These are phyloP conservation scores for Fonsecaea pugnacius DNA, from an alignment of 2,329 filamentous ascomycete genomes.

Conservation along the genomic window DNA sequence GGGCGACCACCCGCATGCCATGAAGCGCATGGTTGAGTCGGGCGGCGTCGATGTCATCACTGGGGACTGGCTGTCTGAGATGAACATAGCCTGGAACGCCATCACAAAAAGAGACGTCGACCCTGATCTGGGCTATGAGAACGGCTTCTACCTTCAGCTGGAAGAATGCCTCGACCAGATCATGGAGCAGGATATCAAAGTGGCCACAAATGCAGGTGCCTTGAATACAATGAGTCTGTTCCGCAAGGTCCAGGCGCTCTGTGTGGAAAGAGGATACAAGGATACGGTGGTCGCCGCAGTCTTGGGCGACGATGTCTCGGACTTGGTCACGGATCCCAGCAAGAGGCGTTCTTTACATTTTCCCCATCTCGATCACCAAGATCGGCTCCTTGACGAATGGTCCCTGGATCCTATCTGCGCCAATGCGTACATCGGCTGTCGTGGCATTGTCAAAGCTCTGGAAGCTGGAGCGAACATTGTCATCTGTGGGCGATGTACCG, in stretches of 20 bases:
- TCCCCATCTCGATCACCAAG: slow-evolving; percentile 9
- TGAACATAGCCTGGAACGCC: slow-evolving; percentile 42
- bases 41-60: slow-evolving; percentile 44
- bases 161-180: slow-evolving; percentile 16
- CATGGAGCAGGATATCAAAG: slow-evolving; percentile 29
- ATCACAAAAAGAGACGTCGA: slow-evolving; percentile 31
- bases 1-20: slow-evolving; percentile 11
- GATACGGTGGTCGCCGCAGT: slow-evolving; percentile 8
- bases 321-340: not conserved
- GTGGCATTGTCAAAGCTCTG: slow-evolving; percentile 43
- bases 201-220: slow-evolving; percentile 35
- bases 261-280: slow-evolving; percentile 1
- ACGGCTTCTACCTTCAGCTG: slow-evolving; percentile 38
- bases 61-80: slow-evolving; percentile 49
- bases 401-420: slow-evolving; percentile 12
- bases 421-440: slow-evolving; percentile 56
- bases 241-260: slow-evolving; percentile 15
- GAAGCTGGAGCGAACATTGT: slow-evolving; percentile 41
- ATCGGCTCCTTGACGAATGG: slow-evolving; percentile 9
- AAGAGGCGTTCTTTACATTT: not conserved
- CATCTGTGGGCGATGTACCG: slow-evolving; percentile 41
- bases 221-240: slow-evolving; percentile 20
- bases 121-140: slow-evolving; percentile 36
- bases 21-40: slow-evolving; percentile 10
- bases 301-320: slow-evolving; percentile 14